Evolutionary conservation across 305 asterid species (phyloP).

Genomic region (Solanum hybrid): DNA sequence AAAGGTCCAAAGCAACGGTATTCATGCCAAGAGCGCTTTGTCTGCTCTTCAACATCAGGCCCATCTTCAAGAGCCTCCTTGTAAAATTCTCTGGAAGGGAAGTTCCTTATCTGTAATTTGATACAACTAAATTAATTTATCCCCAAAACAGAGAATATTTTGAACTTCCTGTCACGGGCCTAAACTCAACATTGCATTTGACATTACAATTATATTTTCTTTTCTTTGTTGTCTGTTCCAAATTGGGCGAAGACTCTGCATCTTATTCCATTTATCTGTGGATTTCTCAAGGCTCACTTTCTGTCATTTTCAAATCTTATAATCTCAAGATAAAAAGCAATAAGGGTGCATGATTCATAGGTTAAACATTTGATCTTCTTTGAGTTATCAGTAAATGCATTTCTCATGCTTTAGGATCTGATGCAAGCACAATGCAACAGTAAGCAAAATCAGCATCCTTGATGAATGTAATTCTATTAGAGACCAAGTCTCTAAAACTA

Average conservation of each 20-base stretch:
- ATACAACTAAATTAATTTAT: neutral
- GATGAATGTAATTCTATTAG: neutral
- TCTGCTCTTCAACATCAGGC: constrained; percentile 54
- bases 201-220: neutral
- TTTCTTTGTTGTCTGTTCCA: neutral
- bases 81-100: constrained; percentile 95
- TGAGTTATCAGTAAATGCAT: neutral
- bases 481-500: neutral
- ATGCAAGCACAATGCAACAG: neutral
- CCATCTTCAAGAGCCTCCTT: constrained; percentile 77
- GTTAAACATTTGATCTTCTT: neutral
- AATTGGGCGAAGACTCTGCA: neutral
- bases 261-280: neutral
- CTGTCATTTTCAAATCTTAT: neutral
- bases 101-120: constrained; percentile 66
- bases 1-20: constrained; percentile 92
- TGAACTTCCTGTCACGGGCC: neutral
- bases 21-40: constrained; percentile 75
- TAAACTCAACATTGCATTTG: neutral
- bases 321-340: neutral
- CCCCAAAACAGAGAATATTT: neutral
- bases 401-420: neutral
- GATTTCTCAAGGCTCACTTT: neutral
- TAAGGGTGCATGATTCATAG: neutral
- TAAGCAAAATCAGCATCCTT: neutral